Percentiles rank a stretch among this genome's conserved stretches.
These are phyloP conservation scores for Candida tetrigidarum DNA, from an alignment of 1,139 yeast species.

Conservation along the genomic window DNA sequence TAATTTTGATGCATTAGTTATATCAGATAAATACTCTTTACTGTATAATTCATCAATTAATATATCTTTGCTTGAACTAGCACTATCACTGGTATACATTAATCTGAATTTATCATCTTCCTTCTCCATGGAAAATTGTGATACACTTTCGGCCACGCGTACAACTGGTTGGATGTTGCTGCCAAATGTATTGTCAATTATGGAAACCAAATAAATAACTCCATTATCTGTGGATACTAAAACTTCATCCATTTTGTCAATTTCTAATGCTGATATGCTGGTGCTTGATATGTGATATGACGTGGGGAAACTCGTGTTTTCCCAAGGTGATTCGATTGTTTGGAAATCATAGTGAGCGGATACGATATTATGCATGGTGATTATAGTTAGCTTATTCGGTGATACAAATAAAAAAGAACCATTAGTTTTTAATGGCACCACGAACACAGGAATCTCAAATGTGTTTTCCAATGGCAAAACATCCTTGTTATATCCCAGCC, in stretches of 20 bases:
- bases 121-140: constrained; percentile 35
- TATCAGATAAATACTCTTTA: constrained; percentile 18
- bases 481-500: constrained; percentile 23
- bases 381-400: constrained; percentile 28
- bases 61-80: constrained; percentile 33
- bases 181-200: constrained; percentile 18
- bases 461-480: constrained; percentile 39
- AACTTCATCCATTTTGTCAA: constrained; percentile 34
- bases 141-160: constrained; percentile 35
- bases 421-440: constrained; percentile 37
- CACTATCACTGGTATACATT: constrained; percentile 38
- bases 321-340: constrained; percentile 18
- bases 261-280: constrained; percentile 17
- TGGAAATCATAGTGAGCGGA: constrained; percentile 49
- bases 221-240: constrained; percentile 49
- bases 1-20: constrained; percentile 16
- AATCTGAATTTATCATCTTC: constrained; percentile 23
- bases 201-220: constrained; percentile 34
- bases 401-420: constrained; percentile 41
- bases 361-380: constrained; percentile 48
- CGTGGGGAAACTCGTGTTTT: constrained; percentile 40
- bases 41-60: constrained; percentile 21
- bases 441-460: constrained; percentile 45
- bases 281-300: constrained; percentile 32
- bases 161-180: constrained; percentile 23